Base-by-base conservation (phyloP, 805 yeast genomes). In the Wickerhamomyces queroliae region DNA sequence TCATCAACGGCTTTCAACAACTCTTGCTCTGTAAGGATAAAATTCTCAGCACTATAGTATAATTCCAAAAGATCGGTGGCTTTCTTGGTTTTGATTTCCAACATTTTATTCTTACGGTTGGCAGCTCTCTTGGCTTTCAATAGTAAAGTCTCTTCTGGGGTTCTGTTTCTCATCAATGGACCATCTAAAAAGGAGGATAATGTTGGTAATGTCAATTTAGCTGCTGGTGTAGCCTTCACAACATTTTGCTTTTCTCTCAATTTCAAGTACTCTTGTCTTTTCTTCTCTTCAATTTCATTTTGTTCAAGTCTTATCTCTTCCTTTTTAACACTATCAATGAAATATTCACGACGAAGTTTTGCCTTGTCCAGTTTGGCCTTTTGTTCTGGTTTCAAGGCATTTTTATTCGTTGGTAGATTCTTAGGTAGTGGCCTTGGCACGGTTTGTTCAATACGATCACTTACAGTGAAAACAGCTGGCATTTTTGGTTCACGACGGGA, bases 191-290 rank as follows among this genome's bases (percentile, higher is more conserved):
- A 70, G 28, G 73, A 69, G 51, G 83, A 88, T 41, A 89, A 67
- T 2, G 95, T 83, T 35, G 96, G 96, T 37, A 87, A 67, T 1
- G 95, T 86, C 53, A 82, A 72, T 51, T 69, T 47, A 36, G 77
- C 70, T 19, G 87, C 81, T 37, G 67, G 69, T 6, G 74, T 61
- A 40, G 59, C 60, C 46, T 69, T 71, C 39, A 70, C 72, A 38
- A 64, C 56, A 26, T 58, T 55, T 19, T 66, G 64, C 28, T 46
- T 49, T 27, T 51, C 49, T 36, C 51, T 48, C n/a, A 48, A 52
- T 33, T 58, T 59, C 13, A n/a, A 46, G 47, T 21, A 53, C 50
- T 35, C 53, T 49, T 34, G 50, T 48, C 17, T 57, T 42, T 33
- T 44, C 50, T 45, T 55, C 55, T 38, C 59, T 31, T 52, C 49